Evolutionary conservation across 805 yeast species (phyloP).

Genomic region (Barnettozyma siamensis): DNA sequence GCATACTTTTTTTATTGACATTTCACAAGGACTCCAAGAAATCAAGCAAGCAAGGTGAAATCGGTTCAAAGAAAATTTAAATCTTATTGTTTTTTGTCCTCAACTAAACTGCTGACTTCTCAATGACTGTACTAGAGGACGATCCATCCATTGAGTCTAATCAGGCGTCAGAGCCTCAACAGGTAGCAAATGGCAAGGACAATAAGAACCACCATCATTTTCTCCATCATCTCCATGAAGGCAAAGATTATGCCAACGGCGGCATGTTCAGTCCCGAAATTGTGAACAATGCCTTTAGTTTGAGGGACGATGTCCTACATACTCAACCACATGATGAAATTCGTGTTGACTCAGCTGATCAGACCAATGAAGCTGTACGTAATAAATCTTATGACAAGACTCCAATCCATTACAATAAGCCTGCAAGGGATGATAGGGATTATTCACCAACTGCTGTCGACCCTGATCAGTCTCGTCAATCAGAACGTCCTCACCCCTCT

Average conservation of each 20-base stretch:
- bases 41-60: no score
- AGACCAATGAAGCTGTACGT: constrained; percentile 6
- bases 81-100: no score
- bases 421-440: not conserved
- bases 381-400: constrained; percentile 7
- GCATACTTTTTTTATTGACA: no score
- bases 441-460: not conserved
- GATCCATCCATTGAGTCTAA: no score
- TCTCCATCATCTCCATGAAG: not conserved
- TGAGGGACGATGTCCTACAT: constrained; percentile 8
- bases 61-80: no score
- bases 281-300: constrained; percentile 10
- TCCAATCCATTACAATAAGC: not conserved
- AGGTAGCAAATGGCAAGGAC: not conserved
- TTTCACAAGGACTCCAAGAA: no score
- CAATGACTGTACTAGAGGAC: no score
- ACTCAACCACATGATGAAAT: constrained; percentile 18
- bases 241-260: constrained; percentile 11
- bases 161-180: no score
- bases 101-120: no score
- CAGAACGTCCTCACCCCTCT: not conserved
- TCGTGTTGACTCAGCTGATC: constrained; percentile 21
- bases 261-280: constrained; percentile 11
- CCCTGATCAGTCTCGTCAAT: no score
- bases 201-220: not conserved